Evolutionary conservation across 495 filamentous ascomycete genomes (phyloP).

Genomic region (Saxispiralis lemnorum): DNA sequence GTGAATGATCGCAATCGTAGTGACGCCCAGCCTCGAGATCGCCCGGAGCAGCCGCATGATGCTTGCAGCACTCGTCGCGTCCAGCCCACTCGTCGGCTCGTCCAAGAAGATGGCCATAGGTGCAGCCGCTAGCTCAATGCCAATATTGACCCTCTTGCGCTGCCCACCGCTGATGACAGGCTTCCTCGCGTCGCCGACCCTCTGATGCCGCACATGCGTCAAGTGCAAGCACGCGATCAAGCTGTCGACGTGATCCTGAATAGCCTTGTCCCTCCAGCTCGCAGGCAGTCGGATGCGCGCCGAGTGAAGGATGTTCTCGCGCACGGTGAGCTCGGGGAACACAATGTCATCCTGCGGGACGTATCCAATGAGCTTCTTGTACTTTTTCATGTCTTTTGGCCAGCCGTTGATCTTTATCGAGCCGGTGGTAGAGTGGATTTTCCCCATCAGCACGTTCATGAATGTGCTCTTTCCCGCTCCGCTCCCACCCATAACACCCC

Average conservation of each 20-base stretch:
- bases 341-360: conserved; percentile 23
- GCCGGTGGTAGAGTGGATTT: conserved; percentile 17
- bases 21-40: conserved; percentile 29
- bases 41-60: conserved; percentile 36
- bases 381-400: conserved; percentile 21
- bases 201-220: conserved; percentile 21
- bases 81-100: conserved; percentile 47
- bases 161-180: conserved; percentile 33
- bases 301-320: conserved; percentile 22
- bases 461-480: conserved; percentile 25
- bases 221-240: conserved; percentile 37
- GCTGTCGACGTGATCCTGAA: conserved; percentile 33
- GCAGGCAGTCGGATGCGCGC: conserved; percentile 18
- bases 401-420: conserved; percentile 28
- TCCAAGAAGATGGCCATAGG: conserved; percentile 49
- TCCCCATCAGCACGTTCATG: conserved; percentile 20
- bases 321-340: conserved; percentile 19
- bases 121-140: conserved; percentile 45
- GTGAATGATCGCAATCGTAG: conserved; percentile 44
- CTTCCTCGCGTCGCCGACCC: conserved; percentile 15
- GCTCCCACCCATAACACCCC: conserved; percentile 24
- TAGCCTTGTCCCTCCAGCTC: conserved; percentile 23
- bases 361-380: conserved; percentile 22
- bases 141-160: conserved; percentile 34
- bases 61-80: conserved; percentile 43